These are phyloP conservation scores for Teunomyces atbi DNA, from an alignment of 805 yeast species.

Conservation along the genomic window DNA sequence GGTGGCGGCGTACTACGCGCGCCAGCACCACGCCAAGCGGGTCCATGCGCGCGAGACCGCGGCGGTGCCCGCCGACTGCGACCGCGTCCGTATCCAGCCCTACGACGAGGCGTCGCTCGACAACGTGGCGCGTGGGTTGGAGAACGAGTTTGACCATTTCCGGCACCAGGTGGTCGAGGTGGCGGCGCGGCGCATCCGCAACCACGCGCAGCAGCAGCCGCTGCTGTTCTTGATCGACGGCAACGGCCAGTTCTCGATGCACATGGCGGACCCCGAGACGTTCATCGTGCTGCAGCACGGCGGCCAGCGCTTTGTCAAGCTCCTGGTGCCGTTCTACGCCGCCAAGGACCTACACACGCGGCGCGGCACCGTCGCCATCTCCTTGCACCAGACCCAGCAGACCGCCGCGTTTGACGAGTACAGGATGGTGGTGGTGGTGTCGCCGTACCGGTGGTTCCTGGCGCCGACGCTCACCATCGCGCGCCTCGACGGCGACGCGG, in stretches of 20 bases:
- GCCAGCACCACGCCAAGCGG: slow-evolving; percentile 13
- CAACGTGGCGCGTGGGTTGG: slow-evolving; percentile 34
- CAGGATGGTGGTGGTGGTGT: slow-evolving; percentile 17
- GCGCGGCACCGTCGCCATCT: slow-evolving; percentile 33
- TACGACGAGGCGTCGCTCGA: slow-evolving; percentile 34
- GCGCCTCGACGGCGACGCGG: neutral
- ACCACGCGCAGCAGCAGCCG: neutral
- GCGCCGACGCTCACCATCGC: neutral
- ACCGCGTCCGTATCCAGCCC: slow-evolving; percentile 16
- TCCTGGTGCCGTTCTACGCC: slow-evolving; percentile 32
- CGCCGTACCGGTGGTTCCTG: slow-evolving; percentile 13
- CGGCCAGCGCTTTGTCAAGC: slow-evolving; percentile 26
- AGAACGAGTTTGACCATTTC: slow-evolving; percentile 37
- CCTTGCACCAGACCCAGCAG: slow-evolving; percentile 17
- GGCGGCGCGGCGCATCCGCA: slow-evolving; percentile 15
- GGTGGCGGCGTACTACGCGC: slow-evolving; percentile 25
- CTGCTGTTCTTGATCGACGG: slow-evolving; percentile 20
- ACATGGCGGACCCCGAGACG: slow-evolving; percentile 23
- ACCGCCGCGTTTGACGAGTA: slow-evolving; percentile 12
- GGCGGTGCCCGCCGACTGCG: slow-evolving; percentile 6
- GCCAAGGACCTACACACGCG: slow-evolving; percentile 17
- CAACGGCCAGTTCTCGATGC: slow-evolving; percentile 32
- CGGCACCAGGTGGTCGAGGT: slow-evolving; percentile 25
- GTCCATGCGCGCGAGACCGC: slow-evolving; percentile 15
- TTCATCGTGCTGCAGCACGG: slow-evolving; percentile 23